Percentiles rank a stretch among this genome's conserved stretches.
Conservation (phyloP, 139 green algal species). For the Protoeuglena noctilucae region DNA sequence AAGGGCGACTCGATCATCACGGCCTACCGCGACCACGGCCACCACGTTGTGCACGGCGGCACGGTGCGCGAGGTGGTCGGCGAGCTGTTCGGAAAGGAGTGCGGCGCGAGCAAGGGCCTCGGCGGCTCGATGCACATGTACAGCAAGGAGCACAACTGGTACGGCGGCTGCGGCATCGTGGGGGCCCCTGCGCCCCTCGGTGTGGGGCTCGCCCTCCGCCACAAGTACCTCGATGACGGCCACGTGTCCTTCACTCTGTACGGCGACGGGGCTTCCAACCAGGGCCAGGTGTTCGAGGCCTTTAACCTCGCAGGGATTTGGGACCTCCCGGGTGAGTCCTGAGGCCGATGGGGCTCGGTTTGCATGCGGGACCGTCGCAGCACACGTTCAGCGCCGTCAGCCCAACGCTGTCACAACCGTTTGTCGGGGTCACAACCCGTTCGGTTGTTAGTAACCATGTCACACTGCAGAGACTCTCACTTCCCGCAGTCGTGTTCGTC, state of each 20-base stretch:
- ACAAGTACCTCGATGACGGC: background rate
- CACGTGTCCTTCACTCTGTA: background rate
- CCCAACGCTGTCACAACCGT: too few relatives aligned
- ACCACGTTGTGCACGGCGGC: background rate
- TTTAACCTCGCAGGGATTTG: background rate
- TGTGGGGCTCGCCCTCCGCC: background rate
- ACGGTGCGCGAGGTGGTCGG: background rate
- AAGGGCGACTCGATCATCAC: slow-evolving; percentile 89
- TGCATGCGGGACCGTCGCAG: too few relatives aligned
- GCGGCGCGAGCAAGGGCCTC: background rate
- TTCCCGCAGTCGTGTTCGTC: background rate
- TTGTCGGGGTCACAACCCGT: too few relatives aligned
- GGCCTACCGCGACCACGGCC: slow-evolving; percentile 94
- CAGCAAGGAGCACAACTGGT: background rate
- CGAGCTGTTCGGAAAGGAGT: background rate
- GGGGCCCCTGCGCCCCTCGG: background rate
- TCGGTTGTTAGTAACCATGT: too few relatives aligned
- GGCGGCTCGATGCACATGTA: background rate
- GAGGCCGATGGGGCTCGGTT: too few relatives aligned
- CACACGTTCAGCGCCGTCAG: too few relatives aligned
- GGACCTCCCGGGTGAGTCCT: too few relatives aligned
- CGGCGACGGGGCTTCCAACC: background rate
- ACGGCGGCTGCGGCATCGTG: background rate
- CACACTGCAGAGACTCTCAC: too few relatives aligned
- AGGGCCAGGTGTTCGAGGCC: background rate